These are phyloP conservation scores for Orbilia quercus DNA, from an alignment of 2,329 filamentous ascomycete species.

Conservation along the genomic window DNA sequence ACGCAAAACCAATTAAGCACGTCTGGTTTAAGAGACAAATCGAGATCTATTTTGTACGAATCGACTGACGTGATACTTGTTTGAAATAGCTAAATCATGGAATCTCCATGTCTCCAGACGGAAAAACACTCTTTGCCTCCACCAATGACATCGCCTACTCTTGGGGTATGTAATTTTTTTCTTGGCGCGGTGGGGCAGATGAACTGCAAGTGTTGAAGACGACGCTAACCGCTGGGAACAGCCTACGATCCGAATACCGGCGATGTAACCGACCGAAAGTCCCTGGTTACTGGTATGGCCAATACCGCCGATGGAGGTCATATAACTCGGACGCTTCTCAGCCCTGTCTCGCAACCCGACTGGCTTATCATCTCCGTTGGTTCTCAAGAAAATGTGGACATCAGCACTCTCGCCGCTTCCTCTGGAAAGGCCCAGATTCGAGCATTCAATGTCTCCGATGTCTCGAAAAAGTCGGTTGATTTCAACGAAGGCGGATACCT, in stretches of 20 bases:
- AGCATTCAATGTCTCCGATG: conserved; percentile 68
- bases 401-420: conserved; percentile 65
- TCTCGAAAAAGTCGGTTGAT: conserved; percentile 65
- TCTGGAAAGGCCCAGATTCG: conserved; percentile 75
- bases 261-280: conserved; percentile 34
- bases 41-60: not conserved
- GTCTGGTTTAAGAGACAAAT: not conserved
- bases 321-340: conserved; percentile 74
- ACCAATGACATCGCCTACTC: conserved; percentile 47
- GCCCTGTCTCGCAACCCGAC: conserved; percentile 68
- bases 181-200: not conserved
- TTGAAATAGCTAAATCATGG: conserved; percentile 45
- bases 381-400: conserved; percentile 73
- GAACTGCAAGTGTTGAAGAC: not conserved
- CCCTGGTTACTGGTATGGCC: conserved; percentile 51
- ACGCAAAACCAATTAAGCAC: conserved; percentile 23
- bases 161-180: conserved; percentile 35
- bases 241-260: conserved; percentile 47
- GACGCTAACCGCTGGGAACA: conserved; percentile 7
- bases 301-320: conserved; percentile 72
- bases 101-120: conserved; percentile 48
- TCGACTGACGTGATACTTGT: conserved; percentile 12
- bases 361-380: conserved; percentile 75
- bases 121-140: conserved; percentile 50
- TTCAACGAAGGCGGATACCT: conserved; percentile 67